Percentiles rank a stretch among this genome's conserved stretches.
These are phyloP conservation scores for Butyriboletus loyo DNA, from an alignment of 768 basidiomycete genomes.

Conservation along the genomic window DNA sequence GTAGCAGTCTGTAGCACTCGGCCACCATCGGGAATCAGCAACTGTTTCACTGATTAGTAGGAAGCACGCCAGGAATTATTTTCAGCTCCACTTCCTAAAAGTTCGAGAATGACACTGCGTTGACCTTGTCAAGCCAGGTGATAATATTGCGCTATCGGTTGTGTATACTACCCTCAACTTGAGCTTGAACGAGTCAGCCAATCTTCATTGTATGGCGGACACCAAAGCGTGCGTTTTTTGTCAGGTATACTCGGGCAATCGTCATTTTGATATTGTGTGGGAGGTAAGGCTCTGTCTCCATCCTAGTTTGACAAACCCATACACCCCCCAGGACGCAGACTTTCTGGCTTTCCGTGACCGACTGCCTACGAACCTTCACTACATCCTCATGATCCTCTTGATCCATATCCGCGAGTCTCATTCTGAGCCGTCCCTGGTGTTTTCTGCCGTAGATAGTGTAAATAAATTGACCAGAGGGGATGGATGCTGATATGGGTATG, in stretches of 20 bases:
- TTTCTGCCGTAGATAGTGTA: constrained; percentile 47
- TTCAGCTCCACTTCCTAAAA: too few species aligned
- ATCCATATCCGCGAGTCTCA: constrained; percentile 44
- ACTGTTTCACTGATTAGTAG: too few species aligned
- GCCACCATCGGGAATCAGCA: too few species aligned
- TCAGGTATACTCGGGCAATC: constrained; percentile 35
- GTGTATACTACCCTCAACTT: too few species aligned
- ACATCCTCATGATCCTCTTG: constrained; percentile 52
- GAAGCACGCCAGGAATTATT: too few species aligned
- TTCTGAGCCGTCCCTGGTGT: background rate
- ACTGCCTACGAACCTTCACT: constrained; percentile 47
- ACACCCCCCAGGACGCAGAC: constrained; percentile 36
- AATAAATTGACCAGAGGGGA: constrained; percentile 44
- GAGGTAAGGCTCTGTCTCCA: constrained; percentile 34
- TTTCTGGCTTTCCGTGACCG: constrained; percentile 54
- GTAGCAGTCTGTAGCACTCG: too few species aligned
- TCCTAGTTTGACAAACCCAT: background rate
- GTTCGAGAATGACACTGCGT: too few species aligned
- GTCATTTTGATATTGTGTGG: constrained; percentile 44
- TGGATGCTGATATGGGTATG: constrained; percentile 51
- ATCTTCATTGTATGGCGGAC: background rate
- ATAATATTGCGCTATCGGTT: too few species aligned
- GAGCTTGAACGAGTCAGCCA: background rate
- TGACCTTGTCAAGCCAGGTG: too few species aligned
- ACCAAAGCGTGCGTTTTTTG: constrained; percentile 38